Evolutionary conservation across 768 basidiomycete species (phyloP), one percentile per base, ranked within the genome.

Genomic region (Suillus subaureus): DNA sequence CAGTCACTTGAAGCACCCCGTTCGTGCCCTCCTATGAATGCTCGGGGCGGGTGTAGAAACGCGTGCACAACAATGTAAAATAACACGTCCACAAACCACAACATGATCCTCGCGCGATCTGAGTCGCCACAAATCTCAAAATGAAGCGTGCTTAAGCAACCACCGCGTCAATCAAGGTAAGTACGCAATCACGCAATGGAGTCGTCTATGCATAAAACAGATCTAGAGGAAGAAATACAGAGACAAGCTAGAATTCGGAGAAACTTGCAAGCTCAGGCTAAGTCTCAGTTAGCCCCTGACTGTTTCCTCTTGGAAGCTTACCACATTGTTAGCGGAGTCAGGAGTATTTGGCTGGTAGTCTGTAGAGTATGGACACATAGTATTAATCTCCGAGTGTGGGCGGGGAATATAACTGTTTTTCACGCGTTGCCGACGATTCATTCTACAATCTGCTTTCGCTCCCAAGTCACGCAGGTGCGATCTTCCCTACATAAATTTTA

Each of bases 171-270:
- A 65, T 55, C 58, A 47, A n/a, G n/a, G n/a, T 47, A 8, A 23
- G n/a, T 23, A 47, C 21, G n/a, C 45, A 43, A 43, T 49, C 49
- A 16, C 33, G 16, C 43, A 28, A 90, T 91, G 89, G 81, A 89
- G 51, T 89, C 88, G 0, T 80, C 83, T 23, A 79, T 82, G 1
- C 78, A 77, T 65, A 81, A 83, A 68, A 67, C 11, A 39, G 12
- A 39, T 33, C 6, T 66, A 4, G 69, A 79, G 43, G 75, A 77
- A 80, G 7, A 83, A 35, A 73, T 73, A 54, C 75, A 71, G 35
- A 80, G 72, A 61, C 85, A 88, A 64, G n/a, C 80, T 79, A 43
- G 81, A 85, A 43, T 37, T 13, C 78, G 81, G 54, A 77, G 74
- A 18, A 81, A 90, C 0, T 76, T 92, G 26, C 82, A 91, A 47